A percentile compares a stretch with the other conserved stretches of the same genome.
Conservation (phyloP, 1,284 basidiomycete species). For the Puccinia triticina region DNA sequence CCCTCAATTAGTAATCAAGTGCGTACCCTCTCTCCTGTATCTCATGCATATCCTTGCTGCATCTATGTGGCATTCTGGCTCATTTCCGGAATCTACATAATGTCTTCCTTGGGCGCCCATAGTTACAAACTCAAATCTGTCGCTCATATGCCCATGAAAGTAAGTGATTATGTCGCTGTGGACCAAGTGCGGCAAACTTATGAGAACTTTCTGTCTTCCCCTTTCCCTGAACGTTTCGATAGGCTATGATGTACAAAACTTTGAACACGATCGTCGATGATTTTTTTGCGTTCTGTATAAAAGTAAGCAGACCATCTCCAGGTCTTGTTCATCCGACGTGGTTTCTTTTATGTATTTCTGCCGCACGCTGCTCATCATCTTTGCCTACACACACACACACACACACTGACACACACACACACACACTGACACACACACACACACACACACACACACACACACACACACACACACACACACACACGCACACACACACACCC, state of each 20-base stretch:
- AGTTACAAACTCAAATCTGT: slow-evolving; percentile 68
- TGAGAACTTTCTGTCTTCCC: not conserved
- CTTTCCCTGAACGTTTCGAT: not conserved
- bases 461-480: too few species aligned
- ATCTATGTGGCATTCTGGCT: slow-evolving; percentile 57
- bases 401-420: too few species aligned
- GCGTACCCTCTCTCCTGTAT: slow-evolving; percentile 3
- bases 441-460: too few species aligned
- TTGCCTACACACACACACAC: too few species aligned
- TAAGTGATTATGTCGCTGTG: not conserved
- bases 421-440: too few species aligned
- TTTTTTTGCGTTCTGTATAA: slow-evolving; percentile 72
- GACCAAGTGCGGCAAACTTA: not conserved
- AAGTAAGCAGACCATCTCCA: slow-evolving; percentile 32
- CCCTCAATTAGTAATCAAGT: slow-evolving; percentile 74
- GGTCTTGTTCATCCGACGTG: not conserved
- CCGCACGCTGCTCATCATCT: slow-evolving; percentile 28
- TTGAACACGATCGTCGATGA: slow-evolving; percentile 74
- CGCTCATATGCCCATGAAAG: slow-evolving; percentile 89
- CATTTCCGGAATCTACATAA: slow-evolving; percentile 39
- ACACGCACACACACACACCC: too few species aligned
- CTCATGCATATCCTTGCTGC: not conserved
- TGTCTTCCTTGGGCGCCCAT: slow-evolving; percentile 50
- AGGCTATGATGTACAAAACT: slow-evolving; percentile 90
- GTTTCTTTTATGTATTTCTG: slow-evolving; percentile 25